Evolutionary conservation across 2,329 filamentous ascomycete genomes (phyloP), one percentile per base, ranked within the genome.

Genomic region (Fusarium citri): DNA sequence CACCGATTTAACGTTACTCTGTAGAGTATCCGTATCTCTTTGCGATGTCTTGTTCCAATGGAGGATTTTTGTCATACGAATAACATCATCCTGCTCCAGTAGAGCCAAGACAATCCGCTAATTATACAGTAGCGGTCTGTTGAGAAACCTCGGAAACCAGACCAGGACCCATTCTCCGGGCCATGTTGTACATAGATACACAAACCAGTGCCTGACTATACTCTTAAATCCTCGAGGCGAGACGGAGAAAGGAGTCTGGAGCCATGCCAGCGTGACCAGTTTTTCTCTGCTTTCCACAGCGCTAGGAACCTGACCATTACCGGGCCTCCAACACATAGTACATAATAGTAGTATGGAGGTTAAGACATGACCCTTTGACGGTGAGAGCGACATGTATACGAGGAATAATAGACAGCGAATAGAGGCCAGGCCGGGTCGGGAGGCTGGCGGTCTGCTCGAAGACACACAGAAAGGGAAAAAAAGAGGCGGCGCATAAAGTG

Each of bases 221-320:
- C 34, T 25, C 40, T 26, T n/a, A 51, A 50, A 51, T 51, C 49
- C 40, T 54, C 42, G 37, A 62, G 40, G 51, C 56, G 62, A 59
- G 56, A 37, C 34, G 34, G 34, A 37, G 18, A 37, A 18, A 37
- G 34, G 58, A 70, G 63, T 60, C 68, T 61, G 58, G 68, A 71
- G 55, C 59, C 64, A 64, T 53, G 66, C 61, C 66, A 70, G 49
- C 64, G 56, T 66, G 64, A 66, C 69, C 72, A 43, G 34, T 11
- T 37, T 37, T n/a, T 37, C 34, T 48, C 43, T 56, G 7, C 23
- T 53, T 34, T 31, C 60, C 54, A 57, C 43, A 73, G 50, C 62
- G 68, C 72, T 72, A 71, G 68, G 34, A 37, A 50, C 55, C 61
- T 49, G 58, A 28, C 68, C 53, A 67, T 61, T 53, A 37, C 50